Conservation (phyloP, 192 early-diverging fungal species). For the Entomortierella beljakovae region DNA sequence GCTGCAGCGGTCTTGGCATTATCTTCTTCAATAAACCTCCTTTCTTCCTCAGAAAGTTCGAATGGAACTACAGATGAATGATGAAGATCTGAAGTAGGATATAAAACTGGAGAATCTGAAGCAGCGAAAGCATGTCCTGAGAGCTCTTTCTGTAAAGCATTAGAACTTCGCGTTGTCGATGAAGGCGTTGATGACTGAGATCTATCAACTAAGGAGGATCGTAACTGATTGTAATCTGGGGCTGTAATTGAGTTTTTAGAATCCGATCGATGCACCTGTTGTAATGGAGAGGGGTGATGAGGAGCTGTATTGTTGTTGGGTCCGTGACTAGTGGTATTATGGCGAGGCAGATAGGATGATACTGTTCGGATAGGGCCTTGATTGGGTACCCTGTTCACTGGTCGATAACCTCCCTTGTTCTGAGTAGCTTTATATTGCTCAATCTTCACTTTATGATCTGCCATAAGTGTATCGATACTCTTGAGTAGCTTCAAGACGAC, state of each 20-base stretch:
- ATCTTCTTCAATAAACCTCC: constrained; percentile 47
- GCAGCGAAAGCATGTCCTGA: background rate
- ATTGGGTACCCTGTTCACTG: constrained; percentile 16
- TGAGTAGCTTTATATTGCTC: constrained; percentile 24
- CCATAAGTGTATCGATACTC: constrained; percentile 45
- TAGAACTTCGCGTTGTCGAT: background rate
- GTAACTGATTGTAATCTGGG: constrained; percentile 24
- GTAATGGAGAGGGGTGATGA: constrained; percentile 26
- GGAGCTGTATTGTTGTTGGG: background rate
- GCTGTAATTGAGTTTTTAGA: background rate
- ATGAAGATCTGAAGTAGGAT: constrained; percentile 43
- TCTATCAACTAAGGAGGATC: constrained; percentile 12
- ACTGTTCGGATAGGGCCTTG: constrained; percentile 41
- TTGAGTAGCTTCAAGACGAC: constrained; percentile 38
- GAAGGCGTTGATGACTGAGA: background rate
- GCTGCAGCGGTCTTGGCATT: constrained; percentile 38
- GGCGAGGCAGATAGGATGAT: constrained; percentile 37
- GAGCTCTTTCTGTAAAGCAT: background rate
- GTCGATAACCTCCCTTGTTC: background rate
- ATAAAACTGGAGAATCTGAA: constrained; percentile 21
- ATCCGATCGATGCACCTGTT: constrained; percentile 4
- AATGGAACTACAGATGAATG: constrained; percentile 25
- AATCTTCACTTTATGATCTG: constrained; percentile 25
- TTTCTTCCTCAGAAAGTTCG: constrained; percentile 48
- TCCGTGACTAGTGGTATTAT: constrained; percentile 3